Percentiles rank a stretch among this genome's conserved stretches.
Conservation (phyloP, 208 protist genomes). For the Crithidia acanthocephali region DNA sequence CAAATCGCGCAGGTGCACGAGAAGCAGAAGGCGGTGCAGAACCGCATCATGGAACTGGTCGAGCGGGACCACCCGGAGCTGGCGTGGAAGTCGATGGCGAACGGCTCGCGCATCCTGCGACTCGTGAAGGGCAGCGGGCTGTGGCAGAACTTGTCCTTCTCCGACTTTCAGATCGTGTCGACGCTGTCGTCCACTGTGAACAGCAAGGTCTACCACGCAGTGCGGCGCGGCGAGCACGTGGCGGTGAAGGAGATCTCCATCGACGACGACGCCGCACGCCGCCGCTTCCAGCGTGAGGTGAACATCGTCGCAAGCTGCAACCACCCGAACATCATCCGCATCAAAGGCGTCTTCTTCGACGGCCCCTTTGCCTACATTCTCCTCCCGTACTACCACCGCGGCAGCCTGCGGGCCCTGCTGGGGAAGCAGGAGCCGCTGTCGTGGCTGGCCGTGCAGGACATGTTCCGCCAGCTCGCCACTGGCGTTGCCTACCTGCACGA, state of each 20-base stretch:
- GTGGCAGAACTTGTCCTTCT: conserved; percentile 71
- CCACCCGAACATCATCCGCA: conserved; percentile 73
- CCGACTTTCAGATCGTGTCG: conserved; percentile 62
- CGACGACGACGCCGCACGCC: conserved; percentile 46
- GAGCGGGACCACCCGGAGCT: conserved; percentile 65
- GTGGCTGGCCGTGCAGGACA: conserved; percentile 58
- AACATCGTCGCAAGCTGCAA: conserved; percentile 56
- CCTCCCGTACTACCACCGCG: conserved; percentile 59
- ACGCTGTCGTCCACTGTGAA: conserved; percentile 64
- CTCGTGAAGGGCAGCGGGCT: conserved; percentile 73
- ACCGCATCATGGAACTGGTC: conserved; percentile 59
- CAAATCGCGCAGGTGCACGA: conserved; percentile 39
- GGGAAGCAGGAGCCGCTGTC: conserved; percentile 46
- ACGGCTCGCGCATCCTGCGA: conserved; percentile 62
- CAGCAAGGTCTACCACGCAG: conserved; percentile 77
- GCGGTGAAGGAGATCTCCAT: conserved; percentile 72
- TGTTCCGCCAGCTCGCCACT: conserved; percentile 66
- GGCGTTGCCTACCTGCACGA: conserved; percentile 78
- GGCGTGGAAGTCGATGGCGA: conserved; percentile 69
- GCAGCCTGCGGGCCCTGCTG: conserved; percentile 45
- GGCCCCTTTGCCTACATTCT: conserved; percentile 74
- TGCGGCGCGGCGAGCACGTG: conserved; percentile 58
- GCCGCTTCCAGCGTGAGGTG: conserved; percentile 67
- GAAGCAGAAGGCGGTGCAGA: conserved; percentile 57
- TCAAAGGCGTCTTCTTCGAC: conserved; percentile 82